Evolutionary conservation across 371 early-diverging fungal species (phyloP), one percentile per base, ranked within the genome.

Genomic region (Circinella umbellata): DNA sequence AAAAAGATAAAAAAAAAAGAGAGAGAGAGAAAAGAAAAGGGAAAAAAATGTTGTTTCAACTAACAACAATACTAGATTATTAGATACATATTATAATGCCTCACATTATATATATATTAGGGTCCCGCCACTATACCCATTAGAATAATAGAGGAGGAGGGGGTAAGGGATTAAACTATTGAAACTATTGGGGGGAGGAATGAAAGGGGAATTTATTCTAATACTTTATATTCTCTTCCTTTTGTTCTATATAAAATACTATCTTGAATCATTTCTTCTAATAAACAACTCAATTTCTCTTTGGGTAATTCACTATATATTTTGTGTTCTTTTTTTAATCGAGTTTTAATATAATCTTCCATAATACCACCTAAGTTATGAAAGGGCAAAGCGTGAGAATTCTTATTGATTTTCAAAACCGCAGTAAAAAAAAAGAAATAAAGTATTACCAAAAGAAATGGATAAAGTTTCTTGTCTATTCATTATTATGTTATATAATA

Each of bases 381-480:
- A 13, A 6, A 8, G 53, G 15, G 15, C 0, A 8, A 53, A 13
- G 1, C 57, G 51, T 51, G 51, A 51, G 51, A 51, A 51, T 13
- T 17, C 0, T 27, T 27, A 27, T 27, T 27, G 27, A 27, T 27
- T 27, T n/a, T n/a, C n/a, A n/a, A 10, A 39, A 39, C 39, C 39
- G 39, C 39, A 39, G 39, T 10, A 39, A 39, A 39, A 39, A 39
- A 39, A 39, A 18, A 13, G n/a, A n/a, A n/a, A n/a, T n/a, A n/a
- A n/a, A n/a, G n/a, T n/a, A n/a, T n/a, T 57, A 57, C 57, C 57
- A 34, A 57, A 57, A 10, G 57, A 18, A 57, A 57, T 57, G 18
- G 20, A 10, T n/a, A 57, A 34, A n/a, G 57, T 37, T 13, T 4
- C 27, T 57, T 57, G 57, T n/a, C 27, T 57, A 5, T 11, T 6